phyloP scores from a whole-genome alignment of 352 stramenopile genomes.

The Phytopythium oedochilum region DNA sequence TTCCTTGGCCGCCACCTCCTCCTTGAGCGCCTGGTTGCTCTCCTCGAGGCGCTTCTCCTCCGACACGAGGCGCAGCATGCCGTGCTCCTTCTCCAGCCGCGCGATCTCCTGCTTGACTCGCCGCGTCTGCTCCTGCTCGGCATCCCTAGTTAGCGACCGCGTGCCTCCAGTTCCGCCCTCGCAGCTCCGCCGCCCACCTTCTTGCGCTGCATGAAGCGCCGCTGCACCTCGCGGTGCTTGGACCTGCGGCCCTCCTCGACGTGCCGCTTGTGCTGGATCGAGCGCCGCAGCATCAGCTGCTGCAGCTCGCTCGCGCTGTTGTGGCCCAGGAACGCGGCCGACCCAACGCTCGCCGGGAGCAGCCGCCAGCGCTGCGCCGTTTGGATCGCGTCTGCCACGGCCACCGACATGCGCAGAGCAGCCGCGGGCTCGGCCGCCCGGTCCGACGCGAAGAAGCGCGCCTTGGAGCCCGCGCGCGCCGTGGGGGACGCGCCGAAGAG shows the following conservation, averaged over 20 bases:
- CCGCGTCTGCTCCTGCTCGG: constrained; percentile 9
- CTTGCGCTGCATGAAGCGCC: constrained; percentile 49
- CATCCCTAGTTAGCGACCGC: no score
- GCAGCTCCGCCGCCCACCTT: constrained; percentile 14
- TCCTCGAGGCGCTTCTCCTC: no score
- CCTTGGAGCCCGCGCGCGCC: neutral
- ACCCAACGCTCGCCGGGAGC: neutral
- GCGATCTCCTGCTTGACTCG: constrained; percentile 17
- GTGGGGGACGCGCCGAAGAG: constrained; percentile 11
- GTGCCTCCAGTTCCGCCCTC: no score
- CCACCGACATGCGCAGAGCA: no score
- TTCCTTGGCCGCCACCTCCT: no score
- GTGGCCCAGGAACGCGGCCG: no score
- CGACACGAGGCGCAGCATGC: no score
- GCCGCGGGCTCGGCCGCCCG: no score
- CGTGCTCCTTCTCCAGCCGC: constrained; percentile 20
- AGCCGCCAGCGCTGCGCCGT: neutral
- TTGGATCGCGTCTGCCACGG: no score
- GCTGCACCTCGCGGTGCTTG: constrained; percentile 49
- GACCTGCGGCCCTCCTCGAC: no score
- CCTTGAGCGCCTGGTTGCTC: constrained; percentile 25
- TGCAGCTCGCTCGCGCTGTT: constrained; percentile 16
- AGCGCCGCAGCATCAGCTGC: constrained; percentile 17
- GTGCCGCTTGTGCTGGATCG: constrained; percentile 34
- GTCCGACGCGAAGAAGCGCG: neutral